Base-by-base conservation (phyloP, 371 early-diverging fungal genomes). In the Mucor circinelloides region DNA sequence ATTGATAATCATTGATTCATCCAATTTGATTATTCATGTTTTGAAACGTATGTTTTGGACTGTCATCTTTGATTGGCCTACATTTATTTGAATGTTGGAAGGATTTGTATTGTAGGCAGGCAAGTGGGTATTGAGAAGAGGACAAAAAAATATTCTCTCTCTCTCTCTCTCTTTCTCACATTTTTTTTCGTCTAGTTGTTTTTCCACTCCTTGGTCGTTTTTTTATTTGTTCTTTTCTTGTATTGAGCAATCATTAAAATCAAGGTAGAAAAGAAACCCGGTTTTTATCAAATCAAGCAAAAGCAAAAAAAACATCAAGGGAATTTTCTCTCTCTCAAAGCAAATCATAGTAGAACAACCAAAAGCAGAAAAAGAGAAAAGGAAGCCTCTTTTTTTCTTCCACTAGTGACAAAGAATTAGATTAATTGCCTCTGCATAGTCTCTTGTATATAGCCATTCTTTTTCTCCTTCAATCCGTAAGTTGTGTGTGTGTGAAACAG, bases 31-130 rank as follows among this genome's bases (percentile, higher is more conserved):
- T 50, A 50, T 50, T 50, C 50, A 50, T 50, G 13, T 7, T 50
- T 50, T 50, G 50, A 50, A 50, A 50, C 50, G 25, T 50, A 50
- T 50, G 25, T 50, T 36, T 50, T 50, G 50, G 50, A 50, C 50
- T 50, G 50, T 50, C 23, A 50, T 23, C 50, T 50, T 50, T 50
- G 50, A 50, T 50, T 50, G 50, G 50, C 25, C 4, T 50, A 50
- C 50, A 50, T 50, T 50, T 50, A 25, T 50, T 50, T 50, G 50
- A 50, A 25, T 50, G 44, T 44, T 36, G 36, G 12, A 44, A 44
- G 44, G 44, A 19, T 19, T 44, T 44, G 44, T 44, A 44, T 23
- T 50, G 44, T 6, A 19, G n/a, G n/a, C 2, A 23, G 48, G 21
- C 21, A 25, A 50, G 36, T 36, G 36, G 36, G 36, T 36, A 36